Evolutionary conservation across 768 basidiomycete species (phyloP), one percentile per base, ranked within the genome.

Genomic region (Lyophyllum atratum): DNA sequence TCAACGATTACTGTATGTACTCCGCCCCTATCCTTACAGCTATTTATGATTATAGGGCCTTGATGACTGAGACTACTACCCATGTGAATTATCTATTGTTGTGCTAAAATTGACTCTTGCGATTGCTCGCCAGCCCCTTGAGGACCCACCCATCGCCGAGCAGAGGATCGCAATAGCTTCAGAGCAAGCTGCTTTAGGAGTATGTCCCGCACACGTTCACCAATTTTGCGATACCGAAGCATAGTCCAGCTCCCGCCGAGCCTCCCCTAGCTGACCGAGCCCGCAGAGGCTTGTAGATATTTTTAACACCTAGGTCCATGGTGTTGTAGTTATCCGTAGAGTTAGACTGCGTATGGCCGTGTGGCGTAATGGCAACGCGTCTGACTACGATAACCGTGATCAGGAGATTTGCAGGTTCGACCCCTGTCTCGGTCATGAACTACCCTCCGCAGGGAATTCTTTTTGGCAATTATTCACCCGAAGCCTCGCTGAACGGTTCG

Each of bases 191-290:
- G n/a, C n/a, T n/a, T n/a, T n/a, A n/a, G n/a, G n/a, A n/a, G n/a
- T n/a, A n/a, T n/a, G n/a, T n/a, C n/a, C n/a, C n/a, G n/a, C n/a
- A n/a, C n/a, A n/a, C n/a, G n/a, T n/a, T n/a, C n/a, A n/a, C n/a
- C n/a, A n/a, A n/a, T n/a, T n/a, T n/a, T n/a, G n/a, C n/a, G n/a
- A n/a, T n/a, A n/a, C n/a, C n/a, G n/a, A n/a, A n/a, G n/a, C n/a
- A n/a, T 31, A 11, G 39, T 51, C 42, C 14, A 59, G 54, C 14
- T 55, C 54, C 8, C 15, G 3, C 31, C 25, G 37, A 2, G 59
- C 59, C 24, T 56, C 54, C 26, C 31, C 48, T 15, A 50, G 39
- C 19, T 50, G 14, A 10, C 49, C 54, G 21, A 55, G 49, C 19
- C 34, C 26, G 21, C 43, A 44, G 22, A 44, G 55, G 25, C 59